Conservation (phyloP, 164 flowering plant genomes). For the Annona cherimola region DNA sequence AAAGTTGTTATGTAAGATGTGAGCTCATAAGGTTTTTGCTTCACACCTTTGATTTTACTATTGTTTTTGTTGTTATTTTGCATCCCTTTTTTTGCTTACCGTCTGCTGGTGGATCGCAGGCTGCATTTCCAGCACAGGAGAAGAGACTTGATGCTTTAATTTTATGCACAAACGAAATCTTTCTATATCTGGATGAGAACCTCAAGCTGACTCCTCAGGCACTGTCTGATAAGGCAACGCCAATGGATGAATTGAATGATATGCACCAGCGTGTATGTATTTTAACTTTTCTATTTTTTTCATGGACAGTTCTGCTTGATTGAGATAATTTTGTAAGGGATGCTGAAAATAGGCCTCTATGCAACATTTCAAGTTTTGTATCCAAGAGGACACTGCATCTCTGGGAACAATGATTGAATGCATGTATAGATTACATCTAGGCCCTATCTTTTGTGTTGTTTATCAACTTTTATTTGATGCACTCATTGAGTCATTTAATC, state of each 20-base stretch:
- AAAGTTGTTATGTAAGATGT: neutral
- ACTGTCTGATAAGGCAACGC: constrained; percentile 73
- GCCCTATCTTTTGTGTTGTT: too few species aligned
- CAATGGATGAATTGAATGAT: constrained; percentile 75
- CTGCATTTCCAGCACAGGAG: constrained; percentile 84
- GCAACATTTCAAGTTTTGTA: too few species aligned
- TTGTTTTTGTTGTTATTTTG: neutral
- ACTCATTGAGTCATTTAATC: too few species aligned
- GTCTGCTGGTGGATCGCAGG: constrained; percentile 36
- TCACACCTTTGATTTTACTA: neutral
- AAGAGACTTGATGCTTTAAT: constrained; percentile 83
- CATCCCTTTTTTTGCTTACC: constrained; percentile 4
- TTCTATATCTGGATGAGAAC: constrained; percentile 83
- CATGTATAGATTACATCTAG: too few species aligned
- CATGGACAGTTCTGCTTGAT: neutral
- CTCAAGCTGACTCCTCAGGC: constrained; percentile 73
- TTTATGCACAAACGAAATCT: constrained; percentile 64
- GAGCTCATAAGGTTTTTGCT: neutral
- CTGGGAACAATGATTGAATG: too few species aligned
- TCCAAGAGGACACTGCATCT: too few species aligned
- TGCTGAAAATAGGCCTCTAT: too few species aligned
- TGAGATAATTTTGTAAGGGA: neutral
- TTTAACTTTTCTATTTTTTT: neutral
- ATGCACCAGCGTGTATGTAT: constrained; percentile 76
- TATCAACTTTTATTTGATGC: too few species aligned